phyloP scores from a whole-genome alignment of 106 monocot species.

The Dioscorea zingiberensis region DNA sequence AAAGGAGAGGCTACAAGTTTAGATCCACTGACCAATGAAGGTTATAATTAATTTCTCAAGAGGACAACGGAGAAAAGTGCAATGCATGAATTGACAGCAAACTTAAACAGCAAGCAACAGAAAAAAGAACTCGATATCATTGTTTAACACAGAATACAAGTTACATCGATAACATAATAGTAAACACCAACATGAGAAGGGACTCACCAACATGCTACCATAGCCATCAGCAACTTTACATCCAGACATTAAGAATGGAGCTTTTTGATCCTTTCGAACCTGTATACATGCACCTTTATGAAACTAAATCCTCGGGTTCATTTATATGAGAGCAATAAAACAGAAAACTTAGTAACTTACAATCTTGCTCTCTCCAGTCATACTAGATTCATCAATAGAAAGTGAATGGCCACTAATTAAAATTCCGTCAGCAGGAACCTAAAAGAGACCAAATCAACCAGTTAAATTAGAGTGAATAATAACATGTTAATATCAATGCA shows the following conservation, averaged over 20 bases:
- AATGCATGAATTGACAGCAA: too few relatives aligned
- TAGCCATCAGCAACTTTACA: slow-evolving; percentile 97
- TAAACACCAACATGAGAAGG: not conserved
- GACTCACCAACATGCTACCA: slow-evolving; percentile 83
- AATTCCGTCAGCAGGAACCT: slow-evolving; percentile 73
- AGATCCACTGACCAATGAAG: too few relatives aligned
- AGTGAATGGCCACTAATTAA: slow-evolving; percentile 57
- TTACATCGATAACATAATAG: not conserved
- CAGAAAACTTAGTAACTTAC: slow-evolving; percentile 27
- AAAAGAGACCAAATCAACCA: not conserved
- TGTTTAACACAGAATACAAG: too few relatives aligned
- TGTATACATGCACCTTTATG: slow-evolving; percentile 13
- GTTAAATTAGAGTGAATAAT: too few relatives aligned
- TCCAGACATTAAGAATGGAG: slow-evolving; percentile 97
- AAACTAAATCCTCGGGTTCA: not conserved
- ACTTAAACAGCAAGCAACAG: too few relatives aligned
- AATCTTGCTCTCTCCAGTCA: slow-evolving; percentile 62
- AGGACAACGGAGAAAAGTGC: too few relatives aligned
- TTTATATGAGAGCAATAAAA: too few relatives aligned
- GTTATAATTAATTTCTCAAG: too few relatives aligned
- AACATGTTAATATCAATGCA: too few relatives aligned
- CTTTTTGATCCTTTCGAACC: slow-evolving; percentile 79
- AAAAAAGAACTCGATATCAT: too few relatives aligned
- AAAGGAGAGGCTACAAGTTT: too few relatives aligned
- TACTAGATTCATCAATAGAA: slow-evolving; percentile 59